phyloP scores from a whole-genome alignment of 1,284 basidiomycete species.

The Heterobasidion parviporum region DNA sequence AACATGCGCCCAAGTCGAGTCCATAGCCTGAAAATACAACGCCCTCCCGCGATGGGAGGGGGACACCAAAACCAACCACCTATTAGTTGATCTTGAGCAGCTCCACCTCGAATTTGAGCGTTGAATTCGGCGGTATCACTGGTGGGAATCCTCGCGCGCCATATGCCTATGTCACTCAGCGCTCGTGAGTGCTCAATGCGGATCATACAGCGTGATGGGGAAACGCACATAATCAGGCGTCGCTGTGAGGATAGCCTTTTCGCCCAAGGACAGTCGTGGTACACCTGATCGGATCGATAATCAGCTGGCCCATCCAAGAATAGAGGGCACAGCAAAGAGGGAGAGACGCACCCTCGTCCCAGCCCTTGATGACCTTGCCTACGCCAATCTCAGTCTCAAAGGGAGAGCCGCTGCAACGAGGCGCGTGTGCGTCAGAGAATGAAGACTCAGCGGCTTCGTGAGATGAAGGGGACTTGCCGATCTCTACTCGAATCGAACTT shows the following conservation, averaged over 20 bases:
- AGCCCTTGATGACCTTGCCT: slow-evolving; percentile 81
- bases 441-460: not conserved
- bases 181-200: too few relatives aligned
- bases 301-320: not conserved
- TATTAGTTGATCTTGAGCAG: slow-evolving; percentile 58
- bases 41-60: not conserved
- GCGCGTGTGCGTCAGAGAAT: not conserved
- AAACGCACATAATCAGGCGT: slow-evolving; percentile 61
- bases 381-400: slow-evolving; percentile 75
- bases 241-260: slow-evolving; percentile 66
- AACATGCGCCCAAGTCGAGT: slow-evolving; percentile 8
- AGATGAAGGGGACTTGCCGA: slow-evolving; percentile 27
- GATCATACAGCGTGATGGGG: not conserved
- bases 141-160: slow-evolving; percentile 70
- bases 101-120: slow-evolving; percentile 77
- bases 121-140: slow-evolving; percentile 72
- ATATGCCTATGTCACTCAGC: slow-evolving; percentile 42
- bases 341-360: slow-evolving; percentile 74
- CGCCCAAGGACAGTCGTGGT: slow-evolving; percentile 65
- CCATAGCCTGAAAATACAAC: slow-evolving; percentile 5
- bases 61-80: slow-evolving; percentile 3
- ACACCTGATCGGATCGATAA: slow-evolving; percentile 42
- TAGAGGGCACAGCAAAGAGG: not conserved
- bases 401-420: slow-evolving; percentile 35
- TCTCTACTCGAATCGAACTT: slow-evolving; percentile 70